These are phyloP conservation scores for Pleurotus sapidus DNA, from an alignment of 768 basidiomycete genomes.

Conservation along the genomic window DNA sequence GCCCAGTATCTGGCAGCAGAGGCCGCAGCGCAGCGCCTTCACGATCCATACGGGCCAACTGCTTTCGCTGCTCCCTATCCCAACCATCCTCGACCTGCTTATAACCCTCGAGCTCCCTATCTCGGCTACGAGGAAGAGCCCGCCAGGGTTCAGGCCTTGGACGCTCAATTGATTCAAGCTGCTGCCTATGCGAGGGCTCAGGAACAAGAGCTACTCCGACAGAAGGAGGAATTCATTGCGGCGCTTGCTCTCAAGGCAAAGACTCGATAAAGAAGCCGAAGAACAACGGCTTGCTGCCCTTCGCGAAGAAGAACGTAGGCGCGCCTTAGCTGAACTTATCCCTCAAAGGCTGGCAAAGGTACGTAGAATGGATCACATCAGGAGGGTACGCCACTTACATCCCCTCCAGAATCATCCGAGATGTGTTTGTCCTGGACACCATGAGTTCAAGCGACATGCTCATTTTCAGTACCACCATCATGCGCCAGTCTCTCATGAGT, in stretches of 20 bases:
- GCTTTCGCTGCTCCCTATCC: background rate
- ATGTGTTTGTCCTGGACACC: too few relatives aligned
- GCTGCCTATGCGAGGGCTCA: background rate
- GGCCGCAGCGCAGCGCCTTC: slow-evolving; percentile 16
- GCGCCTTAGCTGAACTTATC: background rate
- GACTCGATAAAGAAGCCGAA: background rate
- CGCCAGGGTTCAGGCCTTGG: background rate
- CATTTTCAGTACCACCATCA: too few relatives aligned
- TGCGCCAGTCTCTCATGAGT: too few relatives aligned
- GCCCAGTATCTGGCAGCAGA: slow-evolving; percentile 30
- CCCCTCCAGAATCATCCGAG: too few relatives aligned
- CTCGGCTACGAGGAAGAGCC: background rate
- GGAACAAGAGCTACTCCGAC: background rate
- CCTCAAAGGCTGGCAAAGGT: background rate
- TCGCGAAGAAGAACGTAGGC: slow-evolving; percentile 6
- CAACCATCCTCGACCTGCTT: background rate
- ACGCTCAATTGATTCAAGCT: background rate
- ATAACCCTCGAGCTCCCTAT: background rate
- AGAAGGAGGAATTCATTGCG: background rate
- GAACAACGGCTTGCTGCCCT: background rate
- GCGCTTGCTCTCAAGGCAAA: background rate
- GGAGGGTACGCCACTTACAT: too few relatives aligned
- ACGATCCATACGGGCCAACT: slow-evolving; percentile 28
- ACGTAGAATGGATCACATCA: background rate
- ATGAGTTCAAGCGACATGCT: too few relatives aligned